Evolutionary conservation across 129 eudicot genomes (phyloP).

Genomic region (Pittosporum tobira): DNA sequence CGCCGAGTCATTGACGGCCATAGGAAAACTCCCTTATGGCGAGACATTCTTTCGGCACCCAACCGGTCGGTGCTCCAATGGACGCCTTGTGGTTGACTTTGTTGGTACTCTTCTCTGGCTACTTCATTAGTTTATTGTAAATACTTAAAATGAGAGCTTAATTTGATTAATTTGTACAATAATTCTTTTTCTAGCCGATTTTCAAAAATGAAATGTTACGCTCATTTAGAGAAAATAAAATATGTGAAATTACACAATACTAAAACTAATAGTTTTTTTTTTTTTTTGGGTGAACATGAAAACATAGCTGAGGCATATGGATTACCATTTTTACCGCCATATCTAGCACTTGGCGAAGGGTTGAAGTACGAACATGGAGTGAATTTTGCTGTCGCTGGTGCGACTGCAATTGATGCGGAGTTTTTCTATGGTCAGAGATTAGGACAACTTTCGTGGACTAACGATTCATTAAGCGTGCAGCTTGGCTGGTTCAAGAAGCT

Average conservation of each 20-base stretch:
- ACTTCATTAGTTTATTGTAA: not conserved
- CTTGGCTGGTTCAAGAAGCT: constrained; percentile 61
- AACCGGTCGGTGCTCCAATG: constrained; percentile 85
- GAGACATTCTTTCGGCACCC: constrained; percentile 51
- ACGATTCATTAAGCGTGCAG: constrained; percentile 50
- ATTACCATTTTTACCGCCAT: constrained; percentile 56
- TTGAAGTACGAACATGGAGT: constrained; percentile 40
- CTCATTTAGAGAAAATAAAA: no score
- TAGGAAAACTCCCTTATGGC: constrained; percentile 59
- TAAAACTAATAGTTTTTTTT: not conserved
- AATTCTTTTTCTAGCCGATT: no score
- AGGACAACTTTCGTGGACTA: constrained; percentile 55
- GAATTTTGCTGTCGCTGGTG: constrained; percentile 82
- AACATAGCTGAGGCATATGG: constrained; percentile 58
- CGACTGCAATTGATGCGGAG: constrained; percentile 61
- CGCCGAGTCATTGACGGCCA: constrained; percentile 53
- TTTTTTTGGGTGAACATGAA: not conserved
- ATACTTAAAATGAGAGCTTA: no score
- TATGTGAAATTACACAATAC: no score
- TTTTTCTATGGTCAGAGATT: constrained; percentile 37
- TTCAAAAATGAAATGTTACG: no score
- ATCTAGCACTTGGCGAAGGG: constrained; percentile 29
- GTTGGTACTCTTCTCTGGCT: constrained; percentile 30
- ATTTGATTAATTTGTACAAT: no score
- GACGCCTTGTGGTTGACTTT: constrained; percentile 62